Evolutionary conservation across 495 filamentous ascomycete genomes (phyloP), one percentile per base, ranked within the genome.

Genomic region (Penicillium goetzii): DNA sequence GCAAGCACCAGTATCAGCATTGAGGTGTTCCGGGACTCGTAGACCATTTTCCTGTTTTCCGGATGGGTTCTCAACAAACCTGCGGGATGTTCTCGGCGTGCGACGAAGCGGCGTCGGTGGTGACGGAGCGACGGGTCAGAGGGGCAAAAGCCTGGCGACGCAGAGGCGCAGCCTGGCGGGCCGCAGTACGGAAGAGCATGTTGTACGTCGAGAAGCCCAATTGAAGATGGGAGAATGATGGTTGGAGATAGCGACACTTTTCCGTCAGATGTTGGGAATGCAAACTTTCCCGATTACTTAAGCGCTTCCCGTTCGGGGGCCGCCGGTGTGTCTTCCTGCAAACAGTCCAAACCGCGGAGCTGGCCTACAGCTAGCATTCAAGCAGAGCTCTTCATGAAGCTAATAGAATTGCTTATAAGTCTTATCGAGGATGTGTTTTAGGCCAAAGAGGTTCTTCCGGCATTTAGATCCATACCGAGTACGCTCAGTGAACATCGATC

Each of bases 51-150:
- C 62, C 54, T 56, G 56, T 67, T 69, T 67, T 78, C 89, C 87
- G 79, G 83, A 74, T 62, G 89, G 65, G 65, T 52, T 68, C 69
- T 75, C 72, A 79, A 93, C 68, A 93, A 88, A 78, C 89, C 82
- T 78, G 84, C 84, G 86, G 79, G 64, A 82, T 73, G 72, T 90
- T 92, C 74, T 95, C 91, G 68, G 90, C 89, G 81, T 96, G 89
- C 68, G 92, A 88, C 68, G 90, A 91, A 61, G 95, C 94, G 59
- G 95, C 94, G 79, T 98, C 90, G 56, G 93, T 97, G 54, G 94
- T 98, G 73, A 98, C 94, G 66, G 87, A 83, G 74, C 93, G 81
- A 76, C 87, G 84, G 72, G 83, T 79, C 60, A 85, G 68, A 58
- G 86, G 79, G 65, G 81, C 73, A 67, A 82, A 80, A 58, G 79